Evolutionary conservation across 768 basidiomycete genomes (phyloP), one percentile per base, ranked within the genome.

Genomic region (Candolleomyces eurysporus): DNA sequence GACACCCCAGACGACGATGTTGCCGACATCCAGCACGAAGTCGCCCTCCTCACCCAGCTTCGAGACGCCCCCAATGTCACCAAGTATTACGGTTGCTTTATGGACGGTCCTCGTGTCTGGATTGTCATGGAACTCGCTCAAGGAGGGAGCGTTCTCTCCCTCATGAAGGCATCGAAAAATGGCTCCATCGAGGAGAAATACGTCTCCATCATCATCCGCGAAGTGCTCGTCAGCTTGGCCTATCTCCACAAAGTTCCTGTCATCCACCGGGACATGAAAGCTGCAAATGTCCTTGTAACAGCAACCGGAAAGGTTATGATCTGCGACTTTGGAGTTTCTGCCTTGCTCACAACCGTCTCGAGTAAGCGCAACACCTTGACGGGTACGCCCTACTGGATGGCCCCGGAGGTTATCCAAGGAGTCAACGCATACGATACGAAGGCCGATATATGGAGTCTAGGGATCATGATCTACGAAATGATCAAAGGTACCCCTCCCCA

Each of bases 361-460:
- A 94, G 93, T 72, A 98, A 98, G 73, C 87, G 97, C 22, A 94
- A 96, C 57, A 99, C 97, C 0, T 85, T 98, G 69, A 94, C 96
- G 63, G 97, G 97, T 1, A 98, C 97, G 1, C 96, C 96, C 0
- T 94, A 97, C 71, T 98, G 96, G 96, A 99, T 99, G 97, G 97
- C 97, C 0, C 97, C 97, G 0, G 97, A 99, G 74, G 94, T 98
- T 3, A 92, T 96, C 16, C 91, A 94, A 65, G 82, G 83, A 10
- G 88, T 91, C 11, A 86, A 93, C n/a, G 82, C 88, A 48, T 98
- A 99, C 73, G 96, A 99, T 69, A 91, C 92, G 57, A 98, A 97
- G 72, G 97, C 96, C 3, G 97, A 99, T 69, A 94, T 99, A 48
- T 98, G 97, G 97, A 95, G 93, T 69, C 76, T 99, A 60, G 97